A percentile compares a stretch with the other conserved stretches of the same genome.
These are phyloP conservation scores for Plantago major DNA, from an alignment of 257 asterid species.

Conservation along the genomic window DNA sequence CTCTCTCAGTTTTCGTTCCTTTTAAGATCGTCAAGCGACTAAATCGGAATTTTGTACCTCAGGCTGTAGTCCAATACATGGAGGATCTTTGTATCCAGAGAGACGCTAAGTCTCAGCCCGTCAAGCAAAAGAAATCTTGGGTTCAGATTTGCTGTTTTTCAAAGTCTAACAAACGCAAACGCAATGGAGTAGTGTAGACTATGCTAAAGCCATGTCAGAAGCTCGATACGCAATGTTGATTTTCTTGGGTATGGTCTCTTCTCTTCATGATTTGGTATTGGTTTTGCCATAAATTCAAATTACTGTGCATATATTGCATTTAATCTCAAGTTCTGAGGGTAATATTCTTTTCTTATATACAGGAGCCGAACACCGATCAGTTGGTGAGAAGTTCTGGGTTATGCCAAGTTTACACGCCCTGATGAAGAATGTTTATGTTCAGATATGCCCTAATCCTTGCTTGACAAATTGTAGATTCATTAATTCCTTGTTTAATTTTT, in stretches of 20 bases:
- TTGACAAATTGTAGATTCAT: constrained; percentile 29
- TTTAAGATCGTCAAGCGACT: not conserved
- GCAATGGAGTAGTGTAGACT: constrained; percentile 35
- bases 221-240: not conserved
- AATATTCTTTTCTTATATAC: constrained; percentile 37
- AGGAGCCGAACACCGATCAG: constrained; percentile 41
- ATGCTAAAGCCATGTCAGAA: constrained; percentile 19
- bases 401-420: constrained; percentile 23
- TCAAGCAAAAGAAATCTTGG: constrained; percentile 81
- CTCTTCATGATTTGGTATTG: constrained; percentile 15
- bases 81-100: constrained; percentile 63
- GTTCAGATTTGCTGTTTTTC: constrained; percentile 63
- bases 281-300: constrained; percentile 10
- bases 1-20: not conserved
- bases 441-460: constrained; percentile 25
- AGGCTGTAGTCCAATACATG: constrained; percentile 83
- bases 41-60: constrained; percentile 9
- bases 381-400: constrained; percentile 30
- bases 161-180: constrained; percentile 78
- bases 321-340: constrained; percentile 26
- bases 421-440: constrained; percentile 21
- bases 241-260: constrained; percentile 32
- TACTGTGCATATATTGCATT: not conserved
- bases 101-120: constrained; percentile 51
- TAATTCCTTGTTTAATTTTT: not conserved